phyloP scores from a whole-genome alignment of 768 basidiomycete species.

The Xerocomellus dryophilus region DNA sequence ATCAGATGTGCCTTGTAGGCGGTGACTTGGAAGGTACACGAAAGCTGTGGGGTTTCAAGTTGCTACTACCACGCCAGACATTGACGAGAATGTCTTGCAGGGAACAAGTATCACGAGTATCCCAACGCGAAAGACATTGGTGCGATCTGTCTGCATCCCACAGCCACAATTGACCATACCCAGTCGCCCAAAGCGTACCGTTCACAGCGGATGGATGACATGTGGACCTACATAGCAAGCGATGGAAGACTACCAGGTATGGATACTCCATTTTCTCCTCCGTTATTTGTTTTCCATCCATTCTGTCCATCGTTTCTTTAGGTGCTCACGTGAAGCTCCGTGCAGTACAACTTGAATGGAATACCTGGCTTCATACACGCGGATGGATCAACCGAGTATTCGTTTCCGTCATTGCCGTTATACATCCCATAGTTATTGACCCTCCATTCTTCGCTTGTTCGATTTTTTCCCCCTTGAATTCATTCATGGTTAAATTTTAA shows the following conservation, averaged over 20 bases:
- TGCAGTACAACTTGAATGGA: constrained; percentile 77
- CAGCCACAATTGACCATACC: background rate
- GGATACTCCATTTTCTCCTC: background rate
- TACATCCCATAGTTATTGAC: background rate
- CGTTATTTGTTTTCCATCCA: background rate
- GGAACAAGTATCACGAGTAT: constrained; percentile 58
- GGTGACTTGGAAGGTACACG: constrained; percentile 58
- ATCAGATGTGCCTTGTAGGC: constrained; percentile 51
- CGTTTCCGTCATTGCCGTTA: constrained; percentile 13
- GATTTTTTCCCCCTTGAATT: background rate
- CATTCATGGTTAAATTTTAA: background rate
- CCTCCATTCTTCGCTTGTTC: background rate
- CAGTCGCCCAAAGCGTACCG: constrained; percentile 52
- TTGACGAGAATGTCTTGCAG: constrained; percentile 30
- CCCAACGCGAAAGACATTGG: constrained; percentile 39
- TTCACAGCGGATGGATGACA: constrained; percentile 50
- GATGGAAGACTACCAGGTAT: constrained; percentile 56
- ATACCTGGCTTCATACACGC: too few relatives aligned
- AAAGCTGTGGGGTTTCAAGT: constrained; percentile 2
- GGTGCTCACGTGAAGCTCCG: constrained; percentile 1
- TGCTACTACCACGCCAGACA: background rate
- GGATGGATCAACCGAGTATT: constrained; percentile 53
- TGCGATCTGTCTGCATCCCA: constrained; percentile 11
- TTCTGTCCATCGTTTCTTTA: background rate
- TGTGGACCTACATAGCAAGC: constrained; percentile 63